A percentile compares a stretch with the other conserved stretches of the same genome.
Evolutionary conservation across 2,329 filamentous ascomycete species (phyloP).

Genomic region (Plenodomus tracheiphilus): DNA sequence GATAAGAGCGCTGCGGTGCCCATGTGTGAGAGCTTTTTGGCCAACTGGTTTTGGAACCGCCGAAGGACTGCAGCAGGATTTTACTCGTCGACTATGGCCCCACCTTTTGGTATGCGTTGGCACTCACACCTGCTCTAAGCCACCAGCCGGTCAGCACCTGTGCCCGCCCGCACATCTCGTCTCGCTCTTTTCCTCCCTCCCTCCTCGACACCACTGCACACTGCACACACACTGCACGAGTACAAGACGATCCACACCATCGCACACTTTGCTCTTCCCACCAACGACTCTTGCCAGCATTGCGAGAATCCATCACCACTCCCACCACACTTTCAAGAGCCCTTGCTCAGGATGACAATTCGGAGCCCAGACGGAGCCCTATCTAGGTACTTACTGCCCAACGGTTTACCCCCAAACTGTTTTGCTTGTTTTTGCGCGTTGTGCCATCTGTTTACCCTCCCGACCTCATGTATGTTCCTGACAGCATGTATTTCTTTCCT

Average conservation of each 20-base stretch:
- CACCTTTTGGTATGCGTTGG: slow-evolving; percentile 43
- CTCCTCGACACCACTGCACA: slow-evolving; percentile 24
- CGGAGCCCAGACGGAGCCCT: slow-evolving; percentile 47
- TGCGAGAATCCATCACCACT: slow-evolving; percentile 14
- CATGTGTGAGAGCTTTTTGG: slow-evolving; percentile 21
- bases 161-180: slow-evolving; percentile 33
- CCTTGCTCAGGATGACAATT: slow-evolving; percentile 50
- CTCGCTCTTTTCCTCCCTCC: slow-evolving; percentile 32
- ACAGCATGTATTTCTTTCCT: slow-evolving; percentile 33
- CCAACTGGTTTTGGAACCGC: slow-evolving; percentile 40
- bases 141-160: slow-evolving; percentile 37
- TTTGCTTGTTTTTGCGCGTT: slow-evolving; percentile 29
- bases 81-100: slow-evolving; percentile 36
- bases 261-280: slow-evolving; percentile 13
- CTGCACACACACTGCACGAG: no score
- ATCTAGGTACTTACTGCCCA: slow-evolving; percentile 50
- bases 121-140: slow-evolving; percentile 31
- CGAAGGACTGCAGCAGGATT: slow-evolving; percentile 27
- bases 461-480: slow-evolving; percentile 25
- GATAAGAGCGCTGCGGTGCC: slow-evolving; percentile 44
- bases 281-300: slow-evolving; percentile 18
- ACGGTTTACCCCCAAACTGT: slow-evolving; percentile 36
- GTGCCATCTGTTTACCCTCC: slow-evolving; percentile 13
- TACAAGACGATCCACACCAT: slow-evolving; percentile 20
- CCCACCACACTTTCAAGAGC: slow-evolving; percentile 36